A percentile compares a stretch with the other conserved stretches of the same genome.
Evolutionary conservation across 352 stramenopile species (phyloP).

Genomic region (Phytophthora hybrid): DNA sequence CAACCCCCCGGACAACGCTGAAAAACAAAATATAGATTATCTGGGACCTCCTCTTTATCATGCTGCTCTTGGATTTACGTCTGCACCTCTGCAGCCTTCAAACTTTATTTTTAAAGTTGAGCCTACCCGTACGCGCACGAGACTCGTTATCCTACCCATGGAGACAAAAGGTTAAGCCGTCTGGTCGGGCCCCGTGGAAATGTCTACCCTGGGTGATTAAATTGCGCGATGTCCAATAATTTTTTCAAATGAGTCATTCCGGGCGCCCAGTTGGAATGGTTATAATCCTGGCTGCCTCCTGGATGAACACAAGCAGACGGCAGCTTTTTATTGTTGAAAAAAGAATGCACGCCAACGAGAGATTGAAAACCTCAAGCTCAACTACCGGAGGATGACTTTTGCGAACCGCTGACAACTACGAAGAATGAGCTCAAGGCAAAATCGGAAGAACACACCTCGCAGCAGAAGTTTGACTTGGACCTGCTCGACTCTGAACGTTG

Average conservation of each 20-base stretch:
- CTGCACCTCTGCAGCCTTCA: too few relatives aligned
- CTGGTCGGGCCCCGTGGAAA: not conserved
- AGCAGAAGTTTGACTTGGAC: not conserved
- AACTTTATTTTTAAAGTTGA: too few relatives aligned
- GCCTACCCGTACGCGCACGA: too few relatives aligned
- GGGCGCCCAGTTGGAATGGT: not conserved
- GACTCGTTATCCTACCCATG: too few relatives aligned
- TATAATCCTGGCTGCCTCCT: not conserved
- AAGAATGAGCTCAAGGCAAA: not conserved
- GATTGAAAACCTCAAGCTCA: not conserved
- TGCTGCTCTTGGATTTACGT: too few relatives aligned
- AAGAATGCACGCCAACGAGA: not conserved
- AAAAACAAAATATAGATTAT: too few relatives aligned
- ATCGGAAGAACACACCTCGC: not conserved
- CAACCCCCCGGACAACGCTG: too few relatives aligned
- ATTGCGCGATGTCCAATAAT: not conserved
- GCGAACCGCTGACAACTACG: not conserved
- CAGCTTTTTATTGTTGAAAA: not conserved
- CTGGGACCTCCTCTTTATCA: too few relatives aligned
- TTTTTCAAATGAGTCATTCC: not conserved
- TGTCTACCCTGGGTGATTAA: not conserved
- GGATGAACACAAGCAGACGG: conserved; percentile 1
- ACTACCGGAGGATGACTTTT: not conserved
- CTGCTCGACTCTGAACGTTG: not conserved
- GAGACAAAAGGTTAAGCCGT: too few relatives aligned